Evolutionary conservation across 495 filamentous ascomycete species (phyloP).

Genomic region (Podospora pseudoanserina): DNA sequence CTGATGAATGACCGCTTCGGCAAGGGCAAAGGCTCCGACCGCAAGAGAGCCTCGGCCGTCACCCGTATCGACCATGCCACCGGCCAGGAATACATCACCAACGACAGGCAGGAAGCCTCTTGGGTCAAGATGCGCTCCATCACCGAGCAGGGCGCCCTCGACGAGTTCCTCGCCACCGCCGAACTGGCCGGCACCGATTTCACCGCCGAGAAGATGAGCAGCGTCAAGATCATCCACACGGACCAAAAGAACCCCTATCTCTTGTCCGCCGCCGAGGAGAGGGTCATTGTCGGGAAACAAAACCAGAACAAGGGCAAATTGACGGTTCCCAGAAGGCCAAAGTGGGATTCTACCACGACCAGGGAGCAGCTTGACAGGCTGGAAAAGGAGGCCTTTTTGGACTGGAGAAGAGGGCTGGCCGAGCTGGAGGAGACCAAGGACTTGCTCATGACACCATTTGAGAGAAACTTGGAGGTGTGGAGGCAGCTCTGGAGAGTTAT

Average conservation of each 20-base stretch:
- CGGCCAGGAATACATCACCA: slow-evolving; percentile 67
- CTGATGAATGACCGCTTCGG: slow-evolving; percentile 94
- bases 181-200: slow-evolving; percentile 98
- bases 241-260: slow-evolving; percentile 95
- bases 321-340: slow-evolving; percentile 85
- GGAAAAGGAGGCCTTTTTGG: slow-evolving; percentile 77
- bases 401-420: slow-evolving; percentile 87
- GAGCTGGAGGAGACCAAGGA: slow-evolving; percentile 91
- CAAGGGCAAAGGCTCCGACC: slow-evolving; percentile 73
- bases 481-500: slow-evolving; percentile 98
- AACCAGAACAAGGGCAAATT: slow-evolving; percentile 68
- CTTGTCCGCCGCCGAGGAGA: slow-evolving; percentile 82
- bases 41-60: slow-evolving; percentile 57
- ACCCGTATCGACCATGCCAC: slow-evolving; percentile 58
- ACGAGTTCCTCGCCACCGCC: slow-evolving; percentile 71
- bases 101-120: slow-evolving; percentile 67
- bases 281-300: slow-evolving; percentile 72
- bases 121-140: slow-evolving; percentile 98
- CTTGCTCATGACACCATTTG: slow-evolving; percentile 96
- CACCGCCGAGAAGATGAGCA: slow-evolving; percentile 97
- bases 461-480: slow-evolving; percentile 98
- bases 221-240: slow-evolving; percentile 94
- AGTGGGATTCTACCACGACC: slow-evolving; percentile 83
- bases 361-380: slow-evolving; percentile 71
- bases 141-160: slow-evolving; percentile 93